Conservation (phyloP, 2,329 filamentous ascomycete species). For the Fusarium chaquense region DNA sequence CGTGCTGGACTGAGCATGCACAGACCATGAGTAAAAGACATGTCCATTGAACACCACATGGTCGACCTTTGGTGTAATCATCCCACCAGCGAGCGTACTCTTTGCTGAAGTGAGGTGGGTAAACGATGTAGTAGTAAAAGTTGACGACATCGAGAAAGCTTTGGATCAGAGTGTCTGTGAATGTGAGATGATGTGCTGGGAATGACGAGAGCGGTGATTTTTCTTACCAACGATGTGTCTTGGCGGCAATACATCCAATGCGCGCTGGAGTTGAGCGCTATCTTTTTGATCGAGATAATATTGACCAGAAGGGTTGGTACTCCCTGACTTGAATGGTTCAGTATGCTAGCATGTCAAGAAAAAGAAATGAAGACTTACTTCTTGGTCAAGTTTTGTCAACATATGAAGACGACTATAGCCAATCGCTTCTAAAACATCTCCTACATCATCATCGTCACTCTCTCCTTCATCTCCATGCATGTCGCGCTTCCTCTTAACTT, state of each 20-base stretch:
- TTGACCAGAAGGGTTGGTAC: slow-evolving; percentile 22
- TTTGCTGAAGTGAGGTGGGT: slow-evolving; percentile 29
- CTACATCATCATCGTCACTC: slow-evolving; percentile 26
- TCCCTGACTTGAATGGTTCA: slow-evolving; percentile 5
- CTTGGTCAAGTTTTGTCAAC: slow-evolving; percentile 26
- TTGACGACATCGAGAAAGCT: slow-evolving; percentile 29
- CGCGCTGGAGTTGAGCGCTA: slow-evolving; percentile 13
- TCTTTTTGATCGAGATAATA: slow-evolving; percentile 16
- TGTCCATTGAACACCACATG: slow-evolving; percentile 27
- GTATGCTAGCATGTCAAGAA: too few relatives aligned
- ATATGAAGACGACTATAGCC: slow-evolving; percentile 26
- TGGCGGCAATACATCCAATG: slow-evolving; percentile 13
- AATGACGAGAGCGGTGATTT: neutral
- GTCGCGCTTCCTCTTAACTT: slow-evolving; percentile 26
- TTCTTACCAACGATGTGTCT: slow-evolving; percentile 25
- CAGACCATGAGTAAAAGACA: slow-evolving; percentile 28
- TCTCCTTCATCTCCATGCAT: neutral
- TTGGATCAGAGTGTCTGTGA: slow-evolving; percentile 14
- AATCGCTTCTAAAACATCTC: slow-evolving; percentile 27
- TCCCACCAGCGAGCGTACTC: slow-evolving; percentile 30
- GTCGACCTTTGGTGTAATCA: slow-evolving; percentile 20
- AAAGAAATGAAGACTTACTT: slow-evolving; percentile 1
- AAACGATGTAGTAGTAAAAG: slow-evolving; percentile 32
- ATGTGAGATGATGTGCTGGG: neutral
- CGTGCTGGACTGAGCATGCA: slow-evolving; percentile 27